A percentile compares a stretch with the other conserved stretches of the same genome.
Evolutionary conservation across 257 asterid genomes (phyloP).

Genomic region (Ocimum tenuiflorum): DNA sequence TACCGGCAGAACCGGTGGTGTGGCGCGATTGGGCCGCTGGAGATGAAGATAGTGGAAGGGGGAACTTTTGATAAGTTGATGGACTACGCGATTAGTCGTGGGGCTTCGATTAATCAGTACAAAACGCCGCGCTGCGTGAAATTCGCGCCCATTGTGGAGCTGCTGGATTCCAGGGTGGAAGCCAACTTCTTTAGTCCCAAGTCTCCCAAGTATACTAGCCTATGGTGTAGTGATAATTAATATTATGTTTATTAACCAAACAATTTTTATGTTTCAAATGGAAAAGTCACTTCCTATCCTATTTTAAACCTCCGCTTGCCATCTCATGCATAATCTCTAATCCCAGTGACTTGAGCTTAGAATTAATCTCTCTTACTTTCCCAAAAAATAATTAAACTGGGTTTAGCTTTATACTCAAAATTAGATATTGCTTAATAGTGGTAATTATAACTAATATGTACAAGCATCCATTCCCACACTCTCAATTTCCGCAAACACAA

Average conservation of each 20-base stretch:
- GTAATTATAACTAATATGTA: constrained; percentile 18
- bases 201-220: constrained; percentile 58
- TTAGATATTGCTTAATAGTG: constrained; percentile 5
- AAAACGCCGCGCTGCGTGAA: constrained; percentile 87
- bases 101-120: constrained; percentile 88
- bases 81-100: constrained; percentile 82
- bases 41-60: constrained; percentile 63
- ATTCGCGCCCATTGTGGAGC: constrained; percentile 69
- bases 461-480: neutral
- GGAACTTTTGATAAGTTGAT: constrained; percentile 89
- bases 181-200: constrained; percentile 67
- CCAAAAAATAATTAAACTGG: too few relatives aligned
- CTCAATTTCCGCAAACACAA: constrained; percentile 24
- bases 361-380: too few relatives aligned
- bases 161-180: constrained; percentile 51
- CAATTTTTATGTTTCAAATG: too few relatives aligned
- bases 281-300: too few relatives aligned
- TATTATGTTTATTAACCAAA: too few relatives aligned
- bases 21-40: constrained; percentile 79
- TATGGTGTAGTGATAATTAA: too few relatives aligned
- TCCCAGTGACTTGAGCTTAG: too few relatives aligned
- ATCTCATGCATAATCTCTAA: too few relatives aligned
- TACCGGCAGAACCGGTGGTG: constrained; percentile 73
- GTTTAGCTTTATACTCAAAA: too few relatives aligned
- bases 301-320: too few relatives aligned